A percentile compares a stretch with the other conserved stretches of the same genome.
Evolutionary conservation across 2,329 filamentous ascomycete genomes (phyloP).

Genomic region (Sporothrix humicola): DNA sequence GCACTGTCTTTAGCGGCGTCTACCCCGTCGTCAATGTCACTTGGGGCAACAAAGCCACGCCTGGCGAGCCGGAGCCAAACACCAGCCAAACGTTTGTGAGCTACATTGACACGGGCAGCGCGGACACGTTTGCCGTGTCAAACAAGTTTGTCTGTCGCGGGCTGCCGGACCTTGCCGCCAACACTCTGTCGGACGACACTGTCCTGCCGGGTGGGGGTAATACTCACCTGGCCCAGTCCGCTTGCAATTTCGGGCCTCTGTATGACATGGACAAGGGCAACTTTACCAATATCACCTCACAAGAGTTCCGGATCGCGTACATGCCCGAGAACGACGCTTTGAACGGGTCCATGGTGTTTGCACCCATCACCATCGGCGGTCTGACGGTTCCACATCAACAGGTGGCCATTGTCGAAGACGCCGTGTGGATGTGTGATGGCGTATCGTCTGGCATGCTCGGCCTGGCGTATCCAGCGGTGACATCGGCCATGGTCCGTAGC

Average conservation of each 20-base stretch:
- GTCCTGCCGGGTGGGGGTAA: neutral
- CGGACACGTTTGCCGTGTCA: slow-evolving; percentile 33
- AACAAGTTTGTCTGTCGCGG: slow-evolving; percentile 27
- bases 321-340: slow-evolving; percentile 50
- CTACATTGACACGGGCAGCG: slow-evolving; percentile 36
- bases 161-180: neutral
- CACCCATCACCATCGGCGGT: slow-evolving; percentile 52
- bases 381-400: slow-evolving; percentile 53
- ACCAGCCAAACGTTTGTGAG: slow-evolving; percentile 37
- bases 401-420: slow-evolving; percentile 53
- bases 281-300: slow-evolving; percentile 47
- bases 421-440: slow-evolving; percentile 52
- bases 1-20: slow-evolving; percentile 6
- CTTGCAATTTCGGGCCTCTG: slow-evolving; percentile 37
- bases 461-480: slow-evolving; percentile 56
- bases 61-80: neutral
- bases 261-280: slow-evolving; percentile 41
- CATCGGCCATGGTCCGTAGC: slow-evolving; percentile 37
- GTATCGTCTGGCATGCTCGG: slow-evolving; percentile 57
- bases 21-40: slow-evolving; percentile 38
- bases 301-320: slow-evolving; percentile 53
- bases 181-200: neutral
- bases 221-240: slow-evolving; percentile 24
- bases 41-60: slow-evolving; percentile 30
- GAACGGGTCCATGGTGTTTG: slow-evolving; percentile 48